Conservation (phyloP, 2,329 filamentous ascomycete genomes). For the Metarhizium humberi region DNA sequence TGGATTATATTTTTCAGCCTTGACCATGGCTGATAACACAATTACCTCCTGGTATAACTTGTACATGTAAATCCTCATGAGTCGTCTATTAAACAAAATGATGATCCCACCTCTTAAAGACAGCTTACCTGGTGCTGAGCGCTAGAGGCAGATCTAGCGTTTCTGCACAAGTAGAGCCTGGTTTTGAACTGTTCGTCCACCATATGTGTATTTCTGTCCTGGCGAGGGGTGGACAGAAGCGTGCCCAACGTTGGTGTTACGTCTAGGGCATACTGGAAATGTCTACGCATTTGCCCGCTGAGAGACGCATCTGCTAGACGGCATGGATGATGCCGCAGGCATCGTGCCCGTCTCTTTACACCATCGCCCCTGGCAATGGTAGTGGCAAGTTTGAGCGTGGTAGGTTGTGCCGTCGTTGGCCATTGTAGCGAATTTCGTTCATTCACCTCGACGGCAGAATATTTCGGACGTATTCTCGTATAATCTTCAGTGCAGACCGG, state of each 20-base stretch:
- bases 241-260: neutral
- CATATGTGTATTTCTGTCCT: neutral
- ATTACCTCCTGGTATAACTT: neutral
- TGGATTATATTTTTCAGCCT: neutral
- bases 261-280: neutral
- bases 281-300: neutral
- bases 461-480: conserved; percentile 49
- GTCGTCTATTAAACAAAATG: neutral
- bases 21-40: too few species aligned
- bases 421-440: neutral
- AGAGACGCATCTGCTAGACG: neutral
- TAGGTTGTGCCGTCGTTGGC: neutral
- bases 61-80: neutral
- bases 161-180: neutral
- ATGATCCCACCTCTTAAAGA: neutral
- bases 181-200: too few species aligned
- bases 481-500: conserved; percentile 48
- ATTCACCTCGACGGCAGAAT: conserved; percentile 48
- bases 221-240: neutral
- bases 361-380: neutral
- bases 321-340: neutral
- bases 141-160: neutral
- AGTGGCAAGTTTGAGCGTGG: neutral
- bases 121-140: neutral
- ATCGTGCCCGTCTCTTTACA: neutral